Percentiles rank a stretch among this genome's conserved stretches.
Conservation (phyloP, 1,139 yeast species). For the Trichomonascaceae sp. region DNA sequence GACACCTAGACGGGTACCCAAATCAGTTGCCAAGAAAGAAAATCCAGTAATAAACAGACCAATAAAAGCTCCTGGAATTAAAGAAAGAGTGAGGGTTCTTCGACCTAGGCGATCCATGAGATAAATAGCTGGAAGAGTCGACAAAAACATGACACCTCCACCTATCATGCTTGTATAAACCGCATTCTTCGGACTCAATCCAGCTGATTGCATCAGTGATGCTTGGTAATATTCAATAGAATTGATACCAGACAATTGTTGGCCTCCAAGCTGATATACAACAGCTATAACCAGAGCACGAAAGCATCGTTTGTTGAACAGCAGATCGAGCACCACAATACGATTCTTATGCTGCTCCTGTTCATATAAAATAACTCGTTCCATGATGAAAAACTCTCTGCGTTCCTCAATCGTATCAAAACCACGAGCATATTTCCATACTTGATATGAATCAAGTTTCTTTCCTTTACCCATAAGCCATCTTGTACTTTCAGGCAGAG, state of each 20-base stretch:
- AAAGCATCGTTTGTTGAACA: conserved; percentile 48
- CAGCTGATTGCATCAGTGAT: conserved; percentile 38
- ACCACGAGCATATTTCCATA: conserved; percentile 34
- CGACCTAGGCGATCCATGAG: conserved; percentile 14
- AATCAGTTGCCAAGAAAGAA: conserved; percentile 10
- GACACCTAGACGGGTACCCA: conserved; percentile 6
- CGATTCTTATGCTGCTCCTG: conserved; percentile 65
- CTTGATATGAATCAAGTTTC: conserved; percentile 47
- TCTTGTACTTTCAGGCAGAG: conserved; percentile 82
- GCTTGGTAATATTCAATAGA: conserved; percentile 79
- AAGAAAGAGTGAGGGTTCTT: conserved; percentile 12
- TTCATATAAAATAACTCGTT: conserved; percentile 67
- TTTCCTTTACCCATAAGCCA: conserved; percentile 45
- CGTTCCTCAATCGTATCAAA: conserved; percentile 63
- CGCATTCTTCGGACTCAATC: conserved; percentile 13
- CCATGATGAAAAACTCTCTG: conserved; percentile 71
- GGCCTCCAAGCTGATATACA: conserved; percentile 88
- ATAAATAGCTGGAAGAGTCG: conserved; percentile 13
- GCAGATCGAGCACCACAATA: conserved; percentile 53
- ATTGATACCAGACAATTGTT: conserved; percentile 77
- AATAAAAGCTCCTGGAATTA: conserved; percentile 11
- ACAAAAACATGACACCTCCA: conserved; percentile 14
- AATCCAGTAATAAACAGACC: conserved; percentile 13
- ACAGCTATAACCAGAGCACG: conserved; percentile 79
- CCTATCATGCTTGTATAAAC: background rate